A percentile compares a stretch with the other conserved stretches of the same genome.
Evolutionary conservation across 768 basidiomycete species (phyloP).

Genomic region (Tephrocybe sp.): DNA sequence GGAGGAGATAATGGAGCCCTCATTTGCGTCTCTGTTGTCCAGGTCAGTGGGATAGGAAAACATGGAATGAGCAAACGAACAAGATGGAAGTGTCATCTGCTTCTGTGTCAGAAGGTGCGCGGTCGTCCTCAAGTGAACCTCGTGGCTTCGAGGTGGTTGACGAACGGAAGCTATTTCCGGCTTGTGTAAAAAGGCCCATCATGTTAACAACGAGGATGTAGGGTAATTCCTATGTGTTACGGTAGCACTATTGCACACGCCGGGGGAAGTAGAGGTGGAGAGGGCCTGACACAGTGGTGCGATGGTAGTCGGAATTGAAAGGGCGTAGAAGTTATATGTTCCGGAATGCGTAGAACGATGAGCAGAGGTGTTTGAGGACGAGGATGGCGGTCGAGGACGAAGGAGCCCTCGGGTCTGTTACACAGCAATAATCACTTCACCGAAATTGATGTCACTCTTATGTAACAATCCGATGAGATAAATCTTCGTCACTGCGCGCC

Average conservation of each 20-base stretch:
- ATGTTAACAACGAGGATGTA: constrained; percentile 36
- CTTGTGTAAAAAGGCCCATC: constrained; percentile 81
- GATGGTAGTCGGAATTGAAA: too few species aligned
- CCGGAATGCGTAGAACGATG: background rate
- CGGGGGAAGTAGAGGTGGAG: background rate
- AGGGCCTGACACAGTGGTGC: background rate
- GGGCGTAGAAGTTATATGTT: too few species aligned
- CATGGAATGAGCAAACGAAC: constrained; percentile 48
- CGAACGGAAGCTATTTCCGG: constrained; percentile 57
- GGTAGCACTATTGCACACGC: constrained; percentile 1
- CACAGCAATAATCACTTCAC: constrained; percentile 7
- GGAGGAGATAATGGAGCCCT: constrained; percentile 86
- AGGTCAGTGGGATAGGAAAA: constrained; percentile 33
- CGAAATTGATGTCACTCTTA: constrained; percentile 21
- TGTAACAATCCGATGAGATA: constrained; percentile 14
- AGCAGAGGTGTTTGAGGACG: background rate
- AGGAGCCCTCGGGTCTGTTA: background rate
- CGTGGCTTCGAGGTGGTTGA: constrained; percentile 63
- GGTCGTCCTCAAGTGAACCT: constrained; percentile 62
- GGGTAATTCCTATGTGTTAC: background rate
- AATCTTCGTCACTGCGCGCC: too few species aligned
- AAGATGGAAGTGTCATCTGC: constrained; percentile 90
- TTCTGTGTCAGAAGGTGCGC: constrained; percentile 77
- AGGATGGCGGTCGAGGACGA: constrained; percentile 9
- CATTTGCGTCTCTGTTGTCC: constrained; percentile 78